A percentile compares a stretch with the other conserved stretches of the same genome.
Evolutionary conservation across 495 filamentous ascomycete genomes (phyloP).

Genomic region (Paragyromitra xinjiangensis): DNA sequence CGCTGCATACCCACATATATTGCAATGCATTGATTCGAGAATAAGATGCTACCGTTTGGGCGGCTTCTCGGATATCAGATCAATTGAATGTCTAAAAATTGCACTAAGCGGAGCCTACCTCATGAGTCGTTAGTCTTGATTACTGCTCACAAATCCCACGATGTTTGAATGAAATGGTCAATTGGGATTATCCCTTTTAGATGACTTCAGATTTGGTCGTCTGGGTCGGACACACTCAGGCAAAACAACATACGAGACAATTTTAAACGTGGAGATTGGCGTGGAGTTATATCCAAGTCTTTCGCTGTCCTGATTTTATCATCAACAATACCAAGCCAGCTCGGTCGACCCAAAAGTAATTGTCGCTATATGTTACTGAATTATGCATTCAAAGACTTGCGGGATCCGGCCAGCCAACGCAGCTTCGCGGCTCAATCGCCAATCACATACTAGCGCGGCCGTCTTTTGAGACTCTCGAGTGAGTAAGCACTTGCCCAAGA

Average conservation of each 20-base stretch:
- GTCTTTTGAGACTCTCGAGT: not conserved
- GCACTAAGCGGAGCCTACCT: not conserved
- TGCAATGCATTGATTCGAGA: not conserved
- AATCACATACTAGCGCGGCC: constrained; percentile 8
- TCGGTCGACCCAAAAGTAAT: not conserved
- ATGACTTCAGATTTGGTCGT: not conserved
- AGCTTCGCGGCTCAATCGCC: not conserved
- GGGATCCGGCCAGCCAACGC: not conserved
- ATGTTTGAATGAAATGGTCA: not conserved
- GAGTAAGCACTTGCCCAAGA: constrained; percentile 23
- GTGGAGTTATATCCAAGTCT: not conserved
- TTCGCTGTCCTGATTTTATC: not conserved
- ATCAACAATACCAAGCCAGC: constrained; percentile 1
- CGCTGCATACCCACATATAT: constrained; percentile 5
- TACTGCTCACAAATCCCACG: not conserved
- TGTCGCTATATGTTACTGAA: constrained; percentile 1
- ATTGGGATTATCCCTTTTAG: not conserved
- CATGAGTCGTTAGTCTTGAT: not conserved
- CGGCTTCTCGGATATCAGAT: constrained; percentile 11
- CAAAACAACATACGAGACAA: not conserved
- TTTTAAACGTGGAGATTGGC: constrained; percentile 2
- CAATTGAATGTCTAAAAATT: constrained; percentile 4
- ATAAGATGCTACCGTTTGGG: not conserved
- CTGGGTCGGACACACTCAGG: not conserved
- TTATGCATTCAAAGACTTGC: not conserved